These are phyloP conservation scores for Apiotrichum veenhuisii DNA, from an alignment of 1,284 basidiomycete genomes.

Conservation along the genomic window DNA sequence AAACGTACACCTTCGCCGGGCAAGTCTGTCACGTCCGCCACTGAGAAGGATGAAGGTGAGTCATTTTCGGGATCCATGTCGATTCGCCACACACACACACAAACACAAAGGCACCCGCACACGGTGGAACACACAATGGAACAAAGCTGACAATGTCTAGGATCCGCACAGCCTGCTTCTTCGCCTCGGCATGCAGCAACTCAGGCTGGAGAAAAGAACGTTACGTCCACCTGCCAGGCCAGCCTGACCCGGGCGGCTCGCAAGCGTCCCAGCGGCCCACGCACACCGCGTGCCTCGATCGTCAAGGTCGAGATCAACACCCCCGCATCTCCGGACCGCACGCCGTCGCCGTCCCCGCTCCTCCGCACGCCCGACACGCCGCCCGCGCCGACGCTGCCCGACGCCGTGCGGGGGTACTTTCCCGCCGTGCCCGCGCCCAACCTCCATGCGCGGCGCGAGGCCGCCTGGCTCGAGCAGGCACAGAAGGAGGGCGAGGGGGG, in stretches of 20 bases:
- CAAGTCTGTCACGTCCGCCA: neutral
- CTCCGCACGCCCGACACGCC: constrained; percentile 3
- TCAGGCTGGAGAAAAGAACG: too few relatives aligned
- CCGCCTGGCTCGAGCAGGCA: neutral
- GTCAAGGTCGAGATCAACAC: too few relatives aligned
- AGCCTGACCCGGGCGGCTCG: too few relatives aligned
- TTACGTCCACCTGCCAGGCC: too few relatives aligned
- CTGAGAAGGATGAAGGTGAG: neutral
- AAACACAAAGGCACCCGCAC: too few relatives aligned
- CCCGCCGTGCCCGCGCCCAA: neutral
- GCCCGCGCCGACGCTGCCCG: neutral
- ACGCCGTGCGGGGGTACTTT: neutral
- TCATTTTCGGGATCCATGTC: too few relatives aligned
- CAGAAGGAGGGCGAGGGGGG: neutral
- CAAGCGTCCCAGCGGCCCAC: neutral
- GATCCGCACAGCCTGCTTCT: too few relatives aligned
- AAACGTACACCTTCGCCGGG: neutral
- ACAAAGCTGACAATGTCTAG: too few relatives aligned
- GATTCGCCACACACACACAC: too few relatives aligned
- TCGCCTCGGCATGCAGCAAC: too few relatives aligned
- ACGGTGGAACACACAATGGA: too few relatives aligned
- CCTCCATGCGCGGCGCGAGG: neutral
- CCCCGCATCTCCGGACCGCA: neutral
- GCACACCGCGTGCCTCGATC: neutral
- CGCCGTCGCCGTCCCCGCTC: neutral